Evolutionary conservation across 1,139 yeast genomes (phyloP).

Genomic region (Kodamaea derodonti): DNA sequence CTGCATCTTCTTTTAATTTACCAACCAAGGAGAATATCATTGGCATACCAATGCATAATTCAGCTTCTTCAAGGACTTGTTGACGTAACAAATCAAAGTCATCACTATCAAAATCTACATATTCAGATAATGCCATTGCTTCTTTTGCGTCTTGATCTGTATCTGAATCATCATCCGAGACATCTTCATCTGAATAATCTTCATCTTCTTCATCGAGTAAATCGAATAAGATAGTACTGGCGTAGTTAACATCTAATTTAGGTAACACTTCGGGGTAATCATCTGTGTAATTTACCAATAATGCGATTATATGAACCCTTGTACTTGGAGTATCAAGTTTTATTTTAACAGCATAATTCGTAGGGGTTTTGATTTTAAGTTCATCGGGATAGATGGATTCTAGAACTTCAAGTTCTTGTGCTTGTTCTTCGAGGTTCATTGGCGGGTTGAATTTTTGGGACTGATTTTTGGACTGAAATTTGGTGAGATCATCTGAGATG

Average conservation of each 20-base stretch:
- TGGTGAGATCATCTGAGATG: not conserved
- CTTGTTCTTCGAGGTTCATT: conserved; percentile 81
- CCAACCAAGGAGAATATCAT: conserved; percentile 78
- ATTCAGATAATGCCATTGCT: conserved; percentile 53
- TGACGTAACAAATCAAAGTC: conserved; percentile 43
- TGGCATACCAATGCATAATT: conserved; percentile 81
- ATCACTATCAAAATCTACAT: conserved; percentile 43
- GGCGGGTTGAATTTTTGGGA: conserved; percentile 3
- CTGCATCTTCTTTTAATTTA: conserved; percentile 76
- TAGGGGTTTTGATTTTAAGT: conserved; percentile 40
- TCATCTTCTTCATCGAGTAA: conserved; percentile 24
- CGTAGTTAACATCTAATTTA: conserved; percentile 38
- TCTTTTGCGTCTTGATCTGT: conserved; percentile 42
- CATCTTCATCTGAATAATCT: conserved; percentile 35
- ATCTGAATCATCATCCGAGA: conserved; percentile 38
- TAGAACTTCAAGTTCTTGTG: conserved; percentile 76
- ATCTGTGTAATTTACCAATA: conserved; percentile 64
- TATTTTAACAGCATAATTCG: conserved; percentile 45
- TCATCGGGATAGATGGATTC: conserved; percentile 94
- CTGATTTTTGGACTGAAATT: not conserved
- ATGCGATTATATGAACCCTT: conserved; percentile 46
- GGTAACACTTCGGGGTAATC: conserved; percentile 73
- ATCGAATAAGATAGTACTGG: conserved; percentile 10
- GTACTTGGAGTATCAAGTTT: conserved; percentile 58
- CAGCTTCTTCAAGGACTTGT: conserved; percentile 58